phyloP scores from a whole-genome alignment of 768 basidiomycete species.

The Mycena epipterygia region DNA sequence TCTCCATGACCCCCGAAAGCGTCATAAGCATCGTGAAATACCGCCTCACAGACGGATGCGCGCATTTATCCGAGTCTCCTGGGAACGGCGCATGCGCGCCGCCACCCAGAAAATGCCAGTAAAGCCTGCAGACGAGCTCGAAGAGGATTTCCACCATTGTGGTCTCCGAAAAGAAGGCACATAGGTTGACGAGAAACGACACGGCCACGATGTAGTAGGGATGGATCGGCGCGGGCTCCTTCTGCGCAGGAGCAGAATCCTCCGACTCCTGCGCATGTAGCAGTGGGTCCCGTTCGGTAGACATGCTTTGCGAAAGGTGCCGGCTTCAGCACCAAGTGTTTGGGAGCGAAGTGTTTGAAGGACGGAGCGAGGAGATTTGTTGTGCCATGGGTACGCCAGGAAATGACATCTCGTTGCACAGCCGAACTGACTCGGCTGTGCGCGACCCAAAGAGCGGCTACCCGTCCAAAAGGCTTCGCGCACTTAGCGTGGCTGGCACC shows the following conservation, averaged over 20 bases:
- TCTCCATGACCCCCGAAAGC: not conserved
- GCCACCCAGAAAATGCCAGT: not conserved
- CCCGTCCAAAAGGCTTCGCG: too few relatives aligned
- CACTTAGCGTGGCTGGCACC: too few relatives aligned
- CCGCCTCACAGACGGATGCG: not conserved
- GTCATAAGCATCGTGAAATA: constrained; percentile 4
- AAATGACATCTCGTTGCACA: not conserved
- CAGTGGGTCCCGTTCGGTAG: constrained; percentile 5
- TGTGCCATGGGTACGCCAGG: not conserved
- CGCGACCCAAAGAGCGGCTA: too few relatives aligned
- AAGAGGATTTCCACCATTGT: constrained; percentile 4
- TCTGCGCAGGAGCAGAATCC: not conserved
- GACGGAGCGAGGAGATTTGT: not conserved
- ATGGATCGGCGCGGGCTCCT: not conserved
- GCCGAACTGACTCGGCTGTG: not conserved
- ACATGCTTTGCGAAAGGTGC: not conserved
- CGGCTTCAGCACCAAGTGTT: not conserved
- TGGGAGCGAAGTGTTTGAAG: not conserved
- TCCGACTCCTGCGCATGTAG: not conserved
- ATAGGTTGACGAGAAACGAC: constrained; percentile 4
- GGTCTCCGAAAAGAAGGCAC: not conserved
- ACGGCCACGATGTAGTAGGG: not conserved
- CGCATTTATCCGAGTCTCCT: constrained; percentile 3
- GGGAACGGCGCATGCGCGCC: not conserved
- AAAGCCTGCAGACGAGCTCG: constrained; percentile 11